A percentile compares a stretch with the other conserved stretches of the same genome.
phyloP scores from a whole-genome alignment of 2,329 filamentous ascomycete species.

The Curvularia hawaiiensis region DNA sequence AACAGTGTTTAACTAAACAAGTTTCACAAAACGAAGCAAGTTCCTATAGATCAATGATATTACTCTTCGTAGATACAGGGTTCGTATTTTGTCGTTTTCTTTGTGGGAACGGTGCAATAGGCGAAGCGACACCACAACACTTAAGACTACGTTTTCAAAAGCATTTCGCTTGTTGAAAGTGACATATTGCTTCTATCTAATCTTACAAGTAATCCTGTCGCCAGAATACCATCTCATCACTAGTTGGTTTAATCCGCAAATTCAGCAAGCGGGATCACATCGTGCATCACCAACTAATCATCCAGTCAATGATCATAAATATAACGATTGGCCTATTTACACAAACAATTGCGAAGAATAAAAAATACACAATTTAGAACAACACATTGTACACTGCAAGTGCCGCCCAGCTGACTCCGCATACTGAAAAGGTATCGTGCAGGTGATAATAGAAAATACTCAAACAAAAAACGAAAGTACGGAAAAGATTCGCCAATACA shows the following conservation, averaged over 20 bases:
- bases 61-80: background rate
- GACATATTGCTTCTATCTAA: background rate
- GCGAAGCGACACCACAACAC: background rate
- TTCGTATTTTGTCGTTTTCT: background rate
- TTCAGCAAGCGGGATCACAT: background rate
- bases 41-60: background rate
- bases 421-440: conserved; percentile 46
- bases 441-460: conserved; percentile 35
- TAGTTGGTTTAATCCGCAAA: background rate
- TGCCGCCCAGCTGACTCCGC: conserved; percentile 40
- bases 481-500: conserved; percentile 17
- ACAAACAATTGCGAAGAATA: conserved; percentile 25
- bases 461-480: conserved; percentile 18
- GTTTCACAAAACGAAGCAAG: background rate
- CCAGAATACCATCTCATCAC: background rate
- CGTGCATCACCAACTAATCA: background rate
- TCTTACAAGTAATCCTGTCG: background rate
- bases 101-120: background rate
- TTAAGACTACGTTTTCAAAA: background rate
- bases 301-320: background rate
- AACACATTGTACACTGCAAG: conserved; percentile 37
- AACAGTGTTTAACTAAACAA: background rate
- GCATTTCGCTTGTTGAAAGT: background rate
- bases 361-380: conserved; percentile 13
- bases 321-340: conserved; percentile 20